A percentile compares a stretch with the other conserved stretches of the same genome.
These are phyloP conservation scores for Quercus lobata DNA, from an alignment of 331 rosid genomes.

Conservation along the genomic window DNA sequence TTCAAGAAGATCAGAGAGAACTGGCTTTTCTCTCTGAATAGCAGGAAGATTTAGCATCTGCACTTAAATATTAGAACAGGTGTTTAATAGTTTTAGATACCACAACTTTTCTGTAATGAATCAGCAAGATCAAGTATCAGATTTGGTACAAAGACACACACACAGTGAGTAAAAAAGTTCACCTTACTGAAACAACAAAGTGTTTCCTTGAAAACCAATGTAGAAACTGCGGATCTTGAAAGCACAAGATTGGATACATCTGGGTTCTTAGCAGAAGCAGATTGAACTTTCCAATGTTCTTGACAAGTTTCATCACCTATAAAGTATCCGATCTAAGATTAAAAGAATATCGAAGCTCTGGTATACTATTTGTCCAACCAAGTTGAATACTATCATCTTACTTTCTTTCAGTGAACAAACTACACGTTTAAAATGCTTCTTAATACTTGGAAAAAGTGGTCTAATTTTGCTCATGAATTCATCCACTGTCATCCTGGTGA, in stretches of 20 bases:
- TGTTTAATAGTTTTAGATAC: not conserved
- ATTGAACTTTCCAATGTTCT: constrained; percentile 35
- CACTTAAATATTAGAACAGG: not conserved
- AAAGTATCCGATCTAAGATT: not conserved
- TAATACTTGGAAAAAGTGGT: constrained; percentile 31
- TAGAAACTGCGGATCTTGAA: constrained; percentile 28
- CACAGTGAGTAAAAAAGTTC: not conserved
- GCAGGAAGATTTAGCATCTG: constrained; percentile 33
- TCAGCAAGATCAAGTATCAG: constrained; percentile 2
- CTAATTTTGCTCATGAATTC: constrained; percentile 19
- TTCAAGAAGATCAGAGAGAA: constrained; percentile 28
- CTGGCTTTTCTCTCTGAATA: constrained; percentile 18
- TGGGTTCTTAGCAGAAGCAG: constrained; percentile 34
- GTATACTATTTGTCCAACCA: not conserved
- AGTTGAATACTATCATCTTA: not conserved
- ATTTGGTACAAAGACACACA: not conserved
- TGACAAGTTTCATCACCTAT: constrained; percentile 30
- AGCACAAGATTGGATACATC: constrained; percentile 25
- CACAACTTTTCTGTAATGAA: not conserved
- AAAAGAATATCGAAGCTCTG: not conserved
- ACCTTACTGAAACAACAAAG: constrained; percentile 37
- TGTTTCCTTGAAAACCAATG: constrained; percentile 26
- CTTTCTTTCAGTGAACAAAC: constrained; percentile 22
- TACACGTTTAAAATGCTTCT: constrained; percentile 25
- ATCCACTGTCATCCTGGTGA: constrained; percentile 22